Conservation (phyloP, 1,284 basidiomycete genomes). For the Heterobasidion occidentale region DNA sequence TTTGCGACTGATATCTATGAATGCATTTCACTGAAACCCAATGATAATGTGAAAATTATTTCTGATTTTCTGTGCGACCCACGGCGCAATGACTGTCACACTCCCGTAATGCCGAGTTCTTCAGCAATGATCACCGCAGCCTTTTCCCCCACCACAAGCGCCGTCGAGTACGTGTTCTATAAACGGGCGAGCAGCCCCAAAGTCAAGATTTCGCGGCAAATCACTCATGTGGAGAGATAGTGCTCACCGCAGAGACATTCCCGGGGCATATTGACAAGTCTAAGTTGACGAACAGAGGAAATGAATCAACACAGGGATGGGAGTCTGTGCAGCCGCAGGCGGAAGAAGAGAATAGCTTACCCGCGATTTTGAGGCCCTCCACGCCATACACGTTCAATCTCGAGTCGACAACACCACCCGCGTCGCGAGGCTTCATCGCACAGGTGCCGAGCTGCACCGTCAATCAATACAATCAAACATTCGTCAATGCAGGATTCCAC, state of each 20-base stretch:
- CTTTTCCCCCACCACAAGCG: conserved; percentile 41
- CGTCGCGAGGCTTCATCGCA: conserved; percentile 52
- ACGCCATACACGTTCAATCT: conserved; percentile 59
- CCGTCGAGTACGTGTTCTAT: conserved; percentile 40
- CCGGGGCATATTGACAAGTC: conserved; percentile 39
- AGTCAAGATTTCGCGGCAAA: neutral
- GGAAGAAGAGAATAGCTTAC: conserved; percentile 6
- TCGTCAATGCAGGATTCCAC: neutral
- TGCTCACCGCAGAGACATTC: conserved; percentile 32
- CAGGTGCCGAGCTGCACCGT: conserved; percentile 50
- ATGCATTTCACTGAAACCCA: no score
- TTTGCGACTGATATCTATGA: no score
- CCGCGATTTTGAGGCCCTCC: conserved; percentile 48
- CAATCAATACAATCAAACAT: neutral
- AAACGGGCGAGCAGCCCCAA: neutral
- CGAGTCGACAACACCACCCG: conserved; percentile 55
- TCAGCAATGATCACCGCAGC: conserved; percentile 37
- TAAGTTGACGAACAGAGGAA: conserved; percentile 5
- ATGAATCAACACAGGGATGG: neutral
- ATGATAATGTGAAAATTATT: neutral
- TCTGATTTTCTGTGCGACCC: no score
- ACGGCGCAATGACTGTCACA: neutral
- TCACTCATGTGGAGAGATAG: neutral
- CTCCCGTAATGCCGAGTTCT: conserved; percentile 28
- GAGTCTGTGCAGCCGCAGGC: neutral